phyloP scores from a whole-genome alignment of 1,139 yeast genomes.

The Yamadazyma epiphylla region DNA sequence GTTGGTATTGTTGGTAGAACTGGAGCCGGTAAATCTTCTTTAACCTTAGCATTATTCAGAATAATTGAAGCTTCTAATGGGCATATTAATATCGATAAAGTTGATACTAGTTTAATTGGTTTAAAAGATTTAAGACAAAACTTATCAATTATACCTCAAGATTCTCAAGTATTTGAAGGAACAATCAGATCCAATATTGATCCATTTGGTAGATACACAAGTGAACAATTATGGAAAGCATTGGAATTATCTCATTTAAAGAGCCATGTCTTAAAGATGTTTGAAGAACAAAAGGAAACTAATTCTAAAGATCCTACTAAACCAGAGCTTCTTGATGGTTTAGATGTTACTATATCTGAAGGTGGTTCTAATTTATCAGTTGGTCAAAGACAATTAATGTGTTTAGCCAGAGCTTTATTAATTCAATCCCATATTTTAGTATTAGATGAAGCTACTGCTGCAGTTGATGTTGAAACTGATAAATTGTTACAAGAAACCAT shows the following conservation, averaged over 20 bases:
- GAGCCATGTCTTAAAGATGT: constrained; percentile 65
- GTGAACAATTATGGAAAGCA: constrained; percentile 82
- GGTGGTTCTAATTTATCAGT: constrained; percentile 88
- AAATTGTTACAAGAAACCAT: constrained; percentile 82
- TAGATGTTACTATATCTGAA: constrained; percentile 66
- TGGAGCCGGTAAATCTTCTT: constrained; percentile 94
- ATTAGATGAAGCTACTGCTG: constrained; percentile 96
- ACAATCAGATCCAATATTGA: constrained; percentile 84
- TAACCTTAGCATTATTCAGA: constrained; percentile 85
- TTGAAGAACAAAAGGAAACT: constrained; percentile 23
- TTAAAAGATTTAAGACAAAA: constrained; percentile 79
- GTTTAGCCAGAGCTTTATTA: constrained; percentile 82
- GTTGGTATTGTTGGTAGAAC: constrained; percentile 95
- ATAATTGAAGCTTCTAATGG: constrained; percentile 80
- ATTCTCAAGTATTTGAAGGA: constrained; percentile 94
- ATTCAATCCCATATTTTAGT: constrained; percentile 77
- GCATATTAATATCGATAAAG: constrained; percentile 65
- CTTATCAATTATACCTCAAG: constrained; percentile 92
- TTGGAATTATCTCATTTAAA: constrained; percentile 83
- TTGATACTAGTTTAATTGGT: constrained; percentile 71
- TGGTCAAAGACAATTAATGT: constrained; percentile 90
- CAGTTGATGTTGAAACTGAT: constrained; percentile 96
- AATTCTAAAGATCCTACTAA: constrained; percentile 12
- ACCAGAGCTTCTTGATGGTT: constrained; percentile 20
- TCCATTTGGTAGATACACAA: constrained; percentile 67